phyloP scores from a whole-genome alignment of 2,329 filamentous ascomycete species.

The Verticillium isaacii region DNA sequence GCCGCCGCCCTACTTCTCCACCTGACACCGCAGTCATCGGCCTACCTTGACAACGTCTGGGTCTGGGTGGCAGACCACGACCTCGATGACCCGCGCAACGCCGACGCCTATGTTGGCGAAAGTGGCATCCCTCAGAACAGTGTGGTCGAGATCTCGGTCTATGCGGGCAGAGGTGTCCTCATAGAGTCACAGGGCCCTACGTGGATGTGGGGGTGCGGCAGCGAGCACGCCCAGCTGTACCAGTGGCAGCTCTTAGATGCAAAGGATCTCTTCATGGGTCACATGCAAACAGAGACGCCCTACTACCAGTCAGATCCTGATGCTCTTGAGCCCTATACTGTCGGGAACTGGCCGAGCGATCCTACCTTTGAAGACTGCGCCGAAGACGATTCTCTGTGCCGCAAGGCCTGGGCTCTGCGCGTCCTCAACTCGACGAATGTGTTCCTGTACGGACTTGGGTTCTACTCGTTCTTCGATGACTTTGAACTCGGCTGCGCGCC shows the following conservation, averaged over 20 bases:
- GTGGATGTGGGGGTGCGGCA: slow-evolving; percentile 35
- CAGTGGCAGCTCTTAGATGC: slow-evolving; percentile 44
- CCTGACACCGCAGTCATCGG: slow-evolving; percentile 36
- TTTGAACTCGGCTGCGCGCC: no score
- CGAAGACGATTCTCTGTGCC: no score
- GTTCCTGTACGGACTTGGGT: slow-evolving; percentile 45
- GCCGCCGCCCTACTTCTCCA: slow-evolving; percentile 52
- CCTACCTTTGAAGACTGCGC: background rate
- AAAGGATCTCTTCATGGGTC: slow-evolving; percentile 41
- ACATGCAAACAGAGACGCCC: slow-evolving; percentile 51
- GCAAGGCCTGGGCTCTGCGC: slow-evolving; percentile 44
- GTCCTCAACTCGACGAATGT: slow-evolving; percentile 43
- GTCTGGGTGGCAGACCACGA: slow-evolving; percentile 64
- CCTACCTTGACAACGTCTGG: slow-evolving; percentile 52
- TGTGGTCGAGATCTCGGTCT: slow-evolving; percentile 23
- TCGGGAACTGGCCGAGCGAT: slow-evolving; percentile 6
- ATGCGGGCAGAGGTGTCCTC: slow-evolving; percentile 24
- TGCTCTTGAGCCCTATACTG: background rate
- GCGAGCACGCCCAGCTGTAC: slow-evolving; percentile 43
- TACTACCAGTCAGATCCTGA: slow-evolving; percentile 50
- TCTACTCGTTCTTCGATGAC: slow-evolving; percentile 47
- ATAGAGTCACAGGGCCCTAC: slow-evolving; percentile 23
- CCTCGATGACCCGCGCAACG: background rate
- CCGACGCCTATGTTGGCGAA: slow-evolving; percentile 46
- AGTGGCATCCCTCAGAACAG: background rate